Evolutionary conservation across 2,329 filamentous ascomycete genomes (phyloP).

Genomic region (Cladosporium sp.): DNA sequence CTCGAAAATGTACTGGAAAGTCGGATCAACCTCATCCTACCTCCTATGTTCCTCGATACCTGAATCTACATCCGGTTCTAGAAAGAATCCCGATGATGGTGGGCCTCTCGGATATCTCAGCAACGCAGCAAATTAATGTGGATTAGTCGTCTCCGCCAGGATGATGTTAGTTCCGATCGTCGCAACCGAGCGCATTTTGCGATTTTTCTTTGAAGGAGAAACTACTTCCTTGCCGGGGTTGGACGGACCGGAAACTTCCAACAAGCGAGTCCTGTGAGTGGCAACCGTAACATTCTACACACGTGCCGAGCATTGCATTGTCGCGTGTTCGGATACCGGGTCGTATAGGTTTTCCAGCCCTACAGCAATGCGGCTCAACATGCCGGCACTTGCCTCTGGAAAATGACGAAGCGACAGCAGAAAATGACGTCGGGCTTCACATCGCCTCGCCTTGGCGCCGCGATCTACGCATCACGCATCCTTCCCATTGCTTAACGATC

Average conservation of each 20-base stretch:
- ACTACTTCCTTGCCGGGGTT: background rate
- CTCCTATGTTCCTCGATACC: no score
- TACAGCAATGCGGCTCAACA: background rate
- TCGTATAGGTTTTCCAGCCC: background rate
- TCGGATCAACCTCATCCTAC: no score
- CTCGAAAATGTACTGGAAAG: no score
- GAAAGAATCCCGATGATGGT: no score
- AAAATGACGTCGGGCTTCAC: slow-evolving; percentile 1
- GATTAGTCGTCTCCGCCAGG: background rate
- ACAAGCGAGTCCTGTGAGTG: background rate
- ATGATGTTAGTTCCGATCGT: background rate
- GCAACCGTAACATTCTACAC: background rate
- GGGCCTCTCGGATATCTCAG: no score
- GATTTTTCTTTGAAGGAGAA: background rate
- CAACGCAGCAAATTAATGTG: background rate
- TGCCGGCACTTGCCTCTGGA: background rate
- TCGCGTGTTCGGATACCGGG: background rate
- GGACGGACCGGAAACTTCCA: background rate
- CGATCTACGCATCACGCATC: slow-evolving; percentile 1
- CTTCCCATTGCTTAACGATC: slow-evolving; percentile 3
- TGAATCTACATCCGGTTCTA: no score
- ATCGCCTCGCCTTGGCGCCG: background rate
- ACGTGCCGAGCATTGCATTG: background rate
- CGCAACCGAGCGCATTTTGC: no score
- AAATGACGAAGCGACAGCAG: background rate